Base-by-base conservation (phyloP, 805 yeast species). In the Scheffersomyces ergatensis region DNA sequence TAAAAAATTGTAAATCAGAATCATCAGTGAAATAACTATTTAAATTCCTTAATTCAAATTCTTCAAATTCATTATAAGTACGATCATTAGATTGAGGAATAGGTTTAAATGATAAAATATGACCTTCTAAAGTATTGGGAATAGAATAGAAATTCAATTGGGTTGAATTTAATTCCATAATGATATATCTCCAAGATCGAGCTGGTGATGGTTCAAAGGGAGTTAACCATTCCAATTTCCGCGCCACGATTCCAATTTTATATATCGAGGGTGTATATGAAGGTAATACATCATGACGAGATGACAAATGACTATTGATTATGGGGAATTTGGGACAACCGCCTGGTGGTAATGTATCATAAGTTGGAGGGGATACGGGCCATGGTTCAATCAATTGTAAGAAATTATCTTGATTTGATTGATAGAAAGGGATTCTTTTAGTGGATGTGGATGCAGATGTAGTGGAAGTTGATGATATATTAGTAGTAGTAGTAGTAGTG, bases 101-200 rank as follows among this genome's bases (percentile, higher is more conserved):
- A 8, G 55, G 47, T 34, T 42, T 53, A 42, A 55, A 60, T 15
- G 48, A 37, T 35, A 60, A 31, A 5, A 65, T 34, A 16, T 58
- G 56, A 17, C 45, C 48, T 39, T 69, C 73, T 26, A 65, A 39
- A 29, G 53, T 49, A 18, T 50, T 50, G 1, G 75, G 73, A 5
- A 70, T 49, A 4, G 50, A 52, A 58, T 85, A 86, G 40, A 90
- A 66, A 59, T 85, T 85, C 26, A 90, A 65, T 63, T 88, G 96
- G 1, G 97, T 90, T 15, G 92, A 86, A 67, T 90, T 89, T 37
- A 90, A 67, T 54, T 85, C 95, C 60, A 88, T 70, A 17, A 85
- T 68, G 33, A 75, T 74, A 33, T 74, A 67, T 49, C 72, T 75
- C 98, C 98, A 90, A 9, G 78, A 73, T 46, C 96, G 70, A 7